phyloP scores from a whole-genome alignment of 257 asterid genomes.

The Solanum etuberosum region DNA sequence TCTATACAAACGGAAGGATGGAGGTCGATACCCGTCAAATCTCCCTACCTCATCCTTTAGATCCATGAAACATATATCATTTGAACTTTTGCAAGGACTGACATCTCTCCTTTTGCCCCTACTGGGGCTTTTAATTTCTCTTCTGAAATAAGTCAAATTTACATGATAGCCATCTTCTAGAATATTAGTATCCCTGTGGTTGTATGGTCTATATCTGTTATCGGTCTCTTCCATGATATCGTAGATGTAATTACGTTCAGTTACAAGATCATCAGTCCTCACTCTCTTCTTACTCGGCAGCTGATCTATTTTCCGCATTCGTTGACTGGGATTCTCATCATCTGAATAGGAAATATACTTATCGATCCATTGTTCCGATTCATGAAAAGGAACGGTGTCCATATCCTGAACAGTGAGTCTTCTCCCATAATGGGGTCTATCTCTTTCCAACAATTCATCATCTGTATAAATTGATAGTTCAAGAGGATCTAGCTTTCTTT shows the following conservation, averaged over 20 bases:
- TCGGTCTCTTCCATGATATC: slow-evolving; percentile 12
- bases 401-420: slow-evolving; percentile 13
- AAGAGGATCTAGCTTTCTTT: slow-evolving; percentile 8
- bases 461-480: slow-evolving; percentile 7
- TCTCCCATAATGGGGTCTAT: slow-evolving; percentile 14
- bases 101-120: slow-evolving; percentile 15
- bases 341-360: slow-evolving; percentile 7
- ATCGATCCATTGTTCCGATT: slow-evolving; percentile 6
- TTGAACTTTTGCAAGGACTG: slow-evolving; percentile 4
- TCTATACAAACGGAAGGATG: slow-evolving; percentile 11
- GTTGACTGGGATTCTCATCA: slow-evolving; percentile 9
- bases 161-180: slow-evolving; percentile 10
- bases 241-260: slow-evolving; percentile 5
- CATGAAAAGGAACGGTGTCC: slow-evolving; percentile 5
- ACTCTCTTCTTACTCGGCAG: slow-evolving; percentile 17
- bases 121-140: slow-evolving; percentile 23
- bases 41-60: slow-evolving; percentile 18
- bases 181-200: slow-evolving; percentile 11
- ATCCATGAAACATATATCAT: slow-evolving; percentile 5
- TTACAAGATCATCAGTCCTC: slow-evolving; percentile 10
- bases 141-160: slow-evolving; percentile 13
- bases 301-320: slow-evolving; percentile 11
- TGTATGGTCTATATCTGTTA: slow-evolving; percentile 9
- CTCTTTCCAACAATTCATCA: slow-evolving; percentile 9
- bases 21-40: slow-evolving; percentile 6